These are phyloP conservation scores for Mycosphaerelloides madeirae DNA, from an alignment of 2,329 filamentous ascomycete species.

Conservation along the genomic window DNA sequence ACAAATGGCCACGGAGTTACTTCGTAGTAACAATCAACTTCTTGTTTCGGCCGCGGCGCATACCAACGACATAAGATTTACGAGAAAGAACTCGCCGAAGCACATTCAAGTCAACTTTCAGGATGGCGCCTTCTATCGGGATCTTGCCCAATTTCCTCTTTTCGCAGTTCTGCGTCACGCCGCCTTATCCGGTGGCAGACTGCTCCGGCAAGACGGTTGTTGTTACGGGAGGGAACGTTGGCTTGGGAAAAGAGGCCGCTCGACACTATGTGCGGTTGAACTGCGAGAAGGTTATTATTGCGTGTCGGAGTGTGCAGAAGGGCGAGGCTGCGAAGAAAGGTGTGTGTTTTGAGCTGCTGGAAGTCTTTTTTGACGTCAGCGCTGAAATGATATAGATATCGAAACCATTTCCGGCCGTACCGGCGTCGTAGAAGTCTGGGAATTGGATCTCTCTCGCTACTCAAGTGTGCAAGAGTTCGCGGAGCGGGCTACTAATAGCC, in stretches of 20 bases:
- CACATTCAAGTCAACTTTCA: no score
- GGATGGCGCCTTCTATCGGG: no score
- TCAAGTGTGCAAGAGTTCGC: conserved; percentile 36
- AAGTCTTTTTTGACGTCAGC: no score
- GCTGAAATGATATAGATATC: conserved; percentile 20
- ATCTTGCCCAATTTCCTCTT: conserved; percentile 31
- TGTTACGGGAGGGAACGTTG: conserved; percentile 47
- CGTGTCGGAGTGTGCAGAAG: conserved; percentile 40
- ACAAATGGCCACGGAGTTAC: no score
- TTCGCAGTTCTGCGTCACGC: conserved; percentile 38
- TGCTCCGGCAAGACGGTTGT: conserved; percentile 35
- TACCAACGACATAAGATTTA: no score
- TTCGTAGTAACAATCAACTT: no score
- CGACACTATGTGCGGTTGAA: conserved; percentile 40
- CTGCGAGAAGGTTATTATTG: conserved; percentile 42
- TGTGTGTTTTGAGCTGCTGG: no score
- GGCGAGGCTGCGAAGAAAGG: conserved; percentile 37
- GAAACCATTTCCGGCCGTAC: conserved; percentile 36
- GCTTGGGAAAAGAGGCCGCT: conserved; percentile 45
- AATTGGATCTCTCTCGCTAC: conserved; percentile 41
- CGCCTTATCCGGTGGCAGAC: conserved; percentile 25
- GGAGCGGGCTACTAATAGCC: conserved; percentile 23
- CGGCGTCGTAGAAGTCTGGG: conserved; percentile 43
- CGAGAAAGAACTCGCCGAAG: no score
- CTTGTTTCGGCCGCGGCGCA: no score